phyloP scores from a whole-genome alignment of 2,329 filamentous ascomycete genomes.

The Colletotrichum sp. region DNA sequence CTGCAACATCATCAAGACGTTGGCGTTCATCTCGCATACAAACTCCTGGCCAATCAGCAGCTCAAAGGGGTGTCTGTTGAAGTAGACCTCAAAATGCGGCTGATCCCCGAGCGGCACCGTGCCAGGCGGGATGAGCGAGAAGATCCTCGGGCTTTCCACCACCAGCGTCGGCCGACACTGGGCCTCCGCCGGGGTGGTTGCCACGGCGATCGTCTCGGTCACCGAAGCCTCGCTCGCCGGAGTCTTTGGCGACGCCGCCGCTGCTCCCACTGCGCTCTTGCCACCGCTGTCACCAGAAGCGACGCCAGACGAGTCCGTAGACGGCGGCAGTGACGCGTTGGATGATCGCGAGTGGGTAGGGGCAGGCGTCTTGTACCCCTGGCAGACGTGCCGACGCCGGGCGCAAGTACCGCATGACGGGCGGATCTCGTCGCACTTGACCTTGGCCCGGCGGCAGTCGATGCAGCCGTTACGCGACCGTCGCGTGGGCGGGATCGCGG shows the following conservation, averaged over 20 bases:
- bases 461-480: conserved; percentile 35
- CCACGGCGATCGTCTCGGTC: not conserved
- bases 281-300: not conserved
- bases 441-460: conserved; percentile 34
- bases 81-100: conserved; percentile 32
- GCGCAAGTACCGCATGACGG: conserved; percentile 36
- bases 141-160: not conserved
- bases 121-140: conserved; percentile 28
- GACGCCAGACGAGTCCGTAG: not conserved
- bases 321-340: not conserved
- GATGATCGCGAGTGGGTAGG: not conserved
- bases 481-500: conserved; percentile 2
- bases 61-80: conserved; percentile 31
- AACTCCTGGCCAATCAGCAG: conserved; percentile 33
- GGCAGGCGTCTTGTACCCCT: conserved; percentile 27
- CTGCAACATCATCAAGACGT: conserved; percentile 31
- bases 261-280: not conserved
- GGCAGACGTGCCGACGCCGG: conserved; percentile 31
- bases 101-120: conserved; percentile 28
- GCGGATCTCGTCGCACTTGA: conserved; percentile 35
- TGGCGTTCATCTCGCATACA: conserved; percentile 35
- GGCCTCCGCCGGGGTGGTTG: not conserved
- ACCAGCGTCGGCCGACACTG: not conserved
- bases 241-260: not conserved
- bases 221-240: not conserved